Conservation (phyloP, 2,329 filamentous ascomycete species). For the Colletotrichum sp. region DNA sequence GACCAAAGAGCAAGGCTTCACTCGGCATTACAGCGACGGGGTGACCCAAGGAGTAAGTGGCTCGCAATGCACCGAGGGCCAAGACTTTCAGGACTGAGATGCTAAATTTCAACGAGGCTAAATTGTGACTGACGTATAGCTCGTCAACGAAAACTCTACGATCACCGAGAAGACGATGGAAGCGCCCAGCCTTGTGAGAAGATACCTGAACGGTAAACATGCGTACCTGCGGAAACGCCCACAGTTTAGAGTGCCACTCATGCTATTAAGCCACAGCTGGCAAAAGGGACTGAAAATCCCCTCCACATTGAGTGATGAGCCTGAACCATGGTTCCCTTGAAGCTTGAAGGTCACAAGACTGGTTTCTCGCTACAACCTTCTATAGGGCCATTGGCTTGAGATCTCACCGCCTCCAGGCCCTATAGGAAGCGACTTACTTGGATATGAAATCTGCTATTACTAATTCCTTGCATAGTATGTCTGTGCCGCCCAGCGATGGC, state of each 20-base stretch:
- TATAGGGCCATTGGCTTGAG: neutral
- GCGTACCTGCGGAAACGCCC: rapidly evolving
- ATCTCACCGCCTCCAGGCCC: neutral
- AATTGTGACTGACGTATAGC: rapidly evolving
- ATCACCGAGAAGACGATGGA: neutral
- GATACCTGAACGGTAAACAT: neutral
- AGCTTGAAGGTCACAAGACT: neutral
- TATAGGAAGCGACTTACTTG: rapidly evolving
- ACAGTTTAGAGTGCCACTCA: neutral
- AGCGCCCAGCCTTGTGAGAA: neutral
- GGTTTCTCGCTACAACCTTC: neutral
- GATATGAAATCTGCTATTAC: neutral
- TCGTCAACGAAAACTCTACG: neutral
- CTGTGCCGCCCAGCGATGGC: neutral
- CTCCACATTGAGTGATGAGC: rapidly evolving
- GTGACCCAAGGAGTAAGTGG: neutral
- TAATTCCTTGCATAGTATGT: neutral
- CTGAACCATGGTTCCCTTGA: neutral
- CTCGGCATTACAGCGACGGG: neutral
- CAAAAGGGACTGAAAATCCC: neutral
- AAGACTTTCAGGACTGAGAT: neutral
- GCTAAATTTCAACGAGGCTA: rapidly evolving
- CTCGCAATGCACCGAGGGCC: neutral
- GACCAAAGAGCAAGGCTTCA: neutral
- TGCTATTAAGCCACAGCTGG: neutral